Evolutionary conservation across 345 rosid genomes (phyloP), one percentile per base, ranked within the genome.

Genomic region (Hypericum perforatum): DNA sequence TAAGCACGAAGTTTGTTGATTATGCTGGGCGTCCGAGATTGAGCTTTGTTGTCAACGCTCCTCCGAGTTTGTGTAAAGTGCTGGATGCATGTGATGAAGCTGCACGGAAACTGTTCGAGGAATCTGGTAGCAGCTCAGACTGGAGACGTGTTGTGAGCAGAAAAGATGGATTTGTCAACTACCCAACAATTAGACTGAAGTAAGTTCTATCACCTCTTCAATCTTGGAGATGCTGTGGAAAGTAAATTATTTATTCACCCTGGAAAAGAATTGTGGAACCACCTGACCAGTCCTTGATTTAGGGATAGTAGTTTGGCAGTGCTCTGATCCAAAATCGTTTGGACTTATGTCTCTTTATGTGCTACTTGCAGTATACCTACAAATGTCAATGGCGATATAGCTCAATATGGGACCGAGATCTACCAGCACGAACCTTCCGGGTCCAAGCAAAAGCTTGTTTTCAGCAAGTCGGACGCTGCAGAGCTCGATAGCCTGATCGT

Each of bases 131-230:
- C 65, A 44, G 58, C 56, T 87, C 94, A 43, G 75, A 77, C 22
- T 88, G 98, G 98, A 77, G 74, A 65, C 59, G 53, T 48, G 70
- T 78, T 2, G 72, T 88, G 55, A 56, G 2, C 36, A 67, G 80
- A 59, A 59, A 60, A 54, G 49, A 47, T 1, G 76, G 74, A 41
- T 78, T 50, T 45, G 11, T 46, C 56, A 72, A 74, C 61, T 44
- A 40, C 49, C 85, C 94, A 3, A 85, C 71, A 22, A 62, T 74
- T 22, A 85, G 90, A 66, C 62, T 92, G 69, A 67, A 78, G 96
- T 92, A 81, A 82, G 90, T 75, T 58, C 49, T 59, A 8, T 43
- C 15, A 13, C 14, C 7, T 32, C 3, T 32, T 13, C 12, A 16
- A 16, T n/a, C 29, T 16, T 50, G 7, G 8, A 8, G 13, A 50